Base-by-base conservation (phyloP, 2,329 filamentous ascomycete species). In the Epichloe typhina region DNA sequence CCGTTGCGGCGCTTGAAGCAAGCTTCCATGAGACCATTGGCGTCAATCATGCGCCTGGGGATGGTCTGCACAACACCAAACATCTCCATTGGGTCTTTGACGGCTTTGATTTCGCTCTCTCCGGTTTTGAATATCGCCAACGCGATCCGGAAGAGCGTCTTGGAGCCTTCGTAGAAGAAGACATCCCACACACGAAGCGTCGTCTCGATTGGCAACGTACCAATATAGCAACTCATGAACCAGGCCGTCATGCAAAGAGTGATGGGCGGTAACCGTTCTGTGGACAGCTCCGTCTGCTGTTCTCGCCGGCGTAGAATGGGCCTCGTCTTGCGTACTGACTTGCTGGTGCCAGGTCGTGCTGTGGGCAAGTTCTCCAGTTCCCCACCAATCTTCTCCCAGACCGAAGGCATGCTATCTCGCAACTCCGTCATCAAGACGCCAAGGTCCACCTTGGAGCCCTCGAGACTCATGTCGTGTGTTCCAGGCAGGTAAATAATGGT, bases 221-320 rank as follows among this genome's bases (percentile, higher is more conserved):
- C 89, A 54, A 96, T 93, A 66, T 93, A 96, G 59, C 93, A 86
- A 46, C 87, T 94, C 91, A 97, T 96, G 66, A 97, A 94, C 91
- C 91, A 97, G 4, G 90, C 87, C 9, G 90, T 95, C 66, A 93
- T 88, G 58, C 89, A 94, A 5, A 97, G 76, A 0, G 88, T 93
- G 57, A 97, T 91, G 12, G 91, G 90, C 0, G 91, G 91, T 11
- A 96, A 76, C 4, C 85, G 77, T 47, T 70, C 69, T 3, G 69
- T 70, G 11, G 71, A 66, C 44, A 69, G 68, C 42, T 61, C 66
- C 41, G 64, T 62, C 49, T 64, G 61, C 33, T 65, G 60, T 26
- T 69, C 68, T 51, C 64, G 71, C 35, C 69, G 66, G 50, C 66
- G 65, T 50, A 68, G 61, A 52, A 66, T 70, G 21, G 70, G 67